These are phyloP conservation scores for Hypoxylon sp. DNA, from an alignment of 2,329 filamentous ascomycete species.

Conservation along the genomic window DNA sequence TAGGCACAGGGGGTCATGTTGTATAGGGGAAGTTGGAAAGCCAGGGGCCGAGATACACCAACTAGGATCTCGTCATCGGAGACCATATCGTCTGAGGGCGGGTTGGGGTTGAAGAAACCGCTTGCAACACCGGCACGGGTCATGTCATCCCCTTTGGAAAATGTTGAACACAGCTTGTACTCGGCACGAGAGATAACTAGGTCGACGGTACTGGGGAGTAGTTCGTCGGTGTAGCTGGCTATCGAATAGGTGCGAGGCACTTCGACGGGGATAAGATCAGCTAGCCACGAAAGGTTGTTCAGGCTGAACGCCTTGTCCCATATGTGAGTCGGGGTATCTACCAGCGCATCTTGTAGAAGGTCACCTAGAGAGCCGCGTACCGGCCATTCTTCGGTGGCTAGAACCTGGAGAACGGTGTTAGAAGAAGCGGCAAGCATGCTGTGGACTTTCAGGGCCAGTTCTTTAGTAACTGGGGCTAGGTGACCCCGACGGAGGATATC, in stretches of 20 bases:
- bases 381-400: conserved; percentile 64
- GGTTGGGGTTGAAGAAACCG: conserved; percentile 65
- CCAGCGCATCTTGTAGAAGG: conserved; percentile 60
- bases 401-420: conserved; percentile 60
- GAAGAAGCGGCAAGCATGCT: conserved; percentile 62
- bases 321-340: conserved; percentile 60
- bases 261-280: conserved; percentile 60
- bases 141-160: conserved; percentile 51
- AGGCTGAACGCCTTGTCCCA: conserved; percentile 65
- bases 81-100: conserved; percentile 53
- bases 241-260: conserved; percentile 66
- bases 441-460: conserved; percentile 62
- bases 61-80: conserved; percentile 62
- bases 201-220: conserved; percentile 64
- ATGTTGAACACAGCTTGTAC: conserved; percentile 60
- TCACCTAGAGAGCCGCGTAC: conserved; percentile 64
- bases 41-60: conserved; percentile 63
- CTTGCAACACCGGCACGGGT: conserved; percentile 62
- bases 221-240: conserved; percentile 61
- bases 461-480: conserved; percentile 63
- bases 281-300: conserved; percentile 59
- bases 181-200: conserved; percentile 64
- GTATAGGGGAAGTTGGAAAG: conserved; percentile 64
- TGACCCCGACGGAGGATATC: conserved; percentile 65
- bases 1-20: conserved; percentile 63